A percentile compares a stretch with the other conserved stretches of the same genome.
Evolutionary conservation across 2,329 filamentous ascomycete species (phyloP).

Genomic region (Fusarium pseudonygamai): DNA sequence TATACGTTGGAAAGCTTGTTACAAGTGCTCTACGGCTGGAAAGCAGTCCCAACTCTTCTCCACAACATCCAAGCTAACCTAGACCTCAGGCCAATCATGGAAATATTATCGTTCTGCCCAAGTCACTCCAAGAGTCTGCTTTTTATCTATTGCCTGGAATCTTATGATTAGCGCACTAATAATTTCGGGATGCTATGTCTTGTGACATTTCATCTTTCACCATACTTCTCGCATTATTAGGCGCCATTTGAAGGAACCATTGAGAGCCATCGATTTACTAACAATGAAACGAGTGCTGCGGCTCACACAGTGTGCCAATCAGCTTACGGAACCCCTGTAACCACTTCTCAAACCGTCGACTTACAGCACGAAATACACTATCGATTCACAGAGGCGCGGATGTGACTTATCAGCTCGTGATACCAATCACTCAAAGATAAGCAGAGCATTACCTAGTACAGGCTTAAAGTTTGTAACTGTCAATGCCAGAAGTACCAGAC

Average conservation of each 20-base stretch:
- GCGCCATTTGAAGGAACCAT: background rate
- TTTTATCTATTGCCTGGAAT: background rate
- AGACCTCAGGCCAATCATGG: background rate
- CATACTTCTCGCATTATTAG: background rate
- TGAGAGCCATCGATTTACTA: background rate
- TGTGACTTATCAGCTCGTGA: conserved; percentile 3
- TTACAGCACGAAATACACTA: conserved; percentile 20
- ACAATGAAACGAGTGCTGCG: background rate
- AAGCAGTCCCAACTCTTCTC: background rate
- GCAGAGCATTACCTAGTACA: background rate
- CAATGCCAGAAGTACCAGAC: background rate
- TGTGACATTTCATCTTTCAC: too few relatives aligned
- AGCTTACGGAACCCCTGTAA: conserved; percentile 24
- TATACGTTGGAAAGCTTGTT: background rate
- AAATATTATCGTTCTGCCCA: background rate
- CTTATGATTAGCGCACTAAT: too few relatives aligned
- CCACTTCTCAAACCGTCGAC: conserved; percentile 29
- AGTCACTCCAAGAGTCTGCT: background rate
- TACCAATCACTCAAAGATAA: background rate
- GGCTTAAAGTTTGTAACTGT: background rate
- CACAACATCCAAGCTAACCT: background rate
- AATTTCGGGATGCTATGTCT: too few relatives aligned
- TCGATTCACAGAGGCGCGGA: conserved; percentile 3
- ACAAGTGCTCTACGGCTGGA: background rate
- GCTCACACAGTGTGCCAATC: conserved; percentile 12